Base-by-base conservation (phyloP, 306 rosid genomes). In the Chamaecrista fasciculata region DNA sequence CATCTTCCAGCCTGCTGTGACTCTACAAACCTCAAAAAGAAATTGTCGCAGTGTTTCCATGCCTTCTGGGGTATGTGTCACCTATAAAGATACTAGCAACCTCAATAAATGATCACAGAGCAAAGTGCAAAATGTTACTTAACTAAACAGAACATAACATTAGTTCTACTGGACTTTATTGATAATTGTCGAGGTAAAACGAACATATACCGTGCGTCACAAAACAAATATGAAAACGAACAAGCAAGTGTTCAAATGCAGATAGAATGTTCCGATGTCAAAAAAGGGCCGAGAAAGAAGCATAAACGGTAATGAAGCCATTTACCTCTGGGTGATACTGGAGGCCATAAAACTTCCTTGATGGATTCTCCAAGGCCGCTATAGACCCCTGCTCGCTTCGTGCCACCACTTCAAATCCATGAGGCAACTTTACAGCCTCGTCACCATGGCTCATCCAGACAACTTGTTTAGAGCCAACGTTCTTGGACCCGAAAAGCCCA, bases 361-460 rank as follows among this genome's bases (percentile, higher is more conserved):
- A 55, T 14, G 69, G 80, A 16, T 85, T 82, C 65, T 94, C 86
- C 0, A 94, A 71, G 2, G 95, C 97, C 0, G 99, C 97, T 1
- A 88, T 86, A 0, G 81, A 63, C 14, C 97, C 99, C 78, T 94
- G 96, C 64, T 80, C 82, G 76, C 99, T 94, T 49, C 87, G 74
- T 0, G 96, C 99, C 62, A 81, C 91, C 11, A 82, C 95, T 21
- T 84, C 67, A 59, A 94, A 94, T 23, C 95, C 99, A 0, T 58
- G 24, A 1, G 99, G 99, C 43, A 90, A 72, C 14, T 48, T 42
- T 0, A 66, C 87, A 12, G 82, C 96, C 80, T 94, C 99, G 23
- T 94, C 97, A 4, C 99, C 97, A 47, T 94, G 99, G 78, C 99
- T 94, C 99, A 94, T 91, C 97, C 99, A 94, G 31, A 94, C 99